These are phyloP conservation scores for Penicillium samsonianum DNA, from an alignment of 495 filamentous ascomycete genomes.

Conservation along the genomic window DNA sequence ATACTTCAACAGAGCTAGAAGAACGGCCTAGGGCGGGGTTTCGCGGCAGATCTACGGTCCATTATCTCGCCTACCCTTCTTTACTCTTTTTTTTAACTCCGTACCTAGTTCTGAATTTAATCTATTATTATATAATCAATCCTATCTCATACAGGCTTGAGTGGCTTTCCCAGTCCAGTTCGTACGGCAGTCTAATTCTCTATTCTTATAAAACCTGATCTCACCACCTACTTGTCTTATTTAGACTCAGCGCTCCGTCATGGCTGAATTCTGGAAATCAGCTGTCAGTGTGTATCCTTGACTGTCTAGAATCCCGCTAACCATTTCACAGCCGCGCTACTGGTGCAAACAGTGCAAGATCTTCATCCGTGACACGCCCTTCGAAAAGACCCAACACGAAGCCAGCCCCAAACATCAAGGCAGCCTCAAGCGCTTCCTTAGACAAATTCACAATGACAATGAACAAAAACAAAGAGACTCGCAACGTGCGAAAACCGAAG, in stretches of 20 bases:
- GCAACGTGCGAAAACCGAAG: conserved; percentile 78
- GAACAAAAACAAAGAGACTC: conserved; percentile 76
- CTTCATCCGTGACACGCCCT: conserved; percentile 88
- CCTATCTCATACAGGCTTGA: no score
- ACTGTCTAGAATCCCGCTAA: conserved; percentile 1
- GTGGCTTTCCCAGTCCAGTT: no score
- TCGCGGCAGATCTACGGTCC: no score
- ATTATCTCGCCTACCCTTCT: no score
- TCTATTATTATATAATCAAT: no score
- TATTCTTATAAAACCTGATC: no score
- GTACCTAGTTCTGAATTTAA: no score
- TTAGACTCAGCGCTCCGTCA: conserved; percentile 32
- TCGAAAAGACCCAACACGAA: conserved; percentile 90
- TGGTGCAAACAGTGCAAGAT: conserved; percentile 97
- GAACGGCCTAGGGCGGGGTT: no score
- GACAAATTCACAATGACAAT: conserved; percentile 79
- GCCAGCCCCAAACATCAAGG: conserved; percentile 84
- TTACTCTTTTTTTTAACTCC: no score
- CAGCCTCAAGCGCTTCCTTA: conserved; percentile 84
- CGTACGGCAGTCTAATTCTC: no score
- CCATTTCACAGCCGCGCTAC: conserved; percentile 64
- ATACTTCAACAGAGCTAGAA: no score
- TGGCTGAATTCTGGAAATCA: conserved; percentile 99
- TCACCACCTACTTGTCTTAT: no score
- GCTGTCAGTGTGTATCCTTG: conserved; percentile 53